Evolutionary conservation across 495 filamentous ascomycete genomes (phyloP).

Genomic region (Lasiosphaeria miniovina): DNA sequence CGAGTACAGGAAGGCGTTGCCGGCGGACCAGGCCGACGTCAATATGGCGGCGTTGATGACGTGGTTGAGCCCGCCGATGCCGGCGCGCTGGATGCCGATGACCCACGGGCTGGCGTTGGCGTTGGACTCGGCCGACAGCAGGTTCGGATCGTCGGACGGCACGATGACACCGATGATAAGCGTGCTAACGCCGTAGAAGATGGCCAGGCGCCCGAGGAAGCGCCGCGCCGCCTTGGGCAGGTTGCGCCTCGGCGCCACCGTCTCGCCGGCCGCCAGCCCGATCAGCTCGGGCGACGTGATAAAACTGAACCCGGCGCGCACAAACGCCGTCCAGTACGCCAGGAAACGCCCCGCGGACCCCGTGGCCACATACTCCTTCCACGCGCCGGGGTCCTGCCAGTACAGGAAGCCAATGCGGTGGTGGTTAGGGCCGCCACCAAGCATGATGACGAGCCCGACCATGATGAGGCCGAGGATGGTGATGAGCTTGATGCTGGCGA

Average conservation of each 20-base stretch:
- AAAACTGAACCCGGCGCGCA: slow-evolving; percentile 48
- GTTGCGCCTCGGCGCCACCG: slow-evolving; percentile 70
- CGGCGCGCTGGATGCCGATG: slow-evolving; percentile 44
- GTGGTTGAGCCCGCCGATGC: slow-evolving; percentile 45
- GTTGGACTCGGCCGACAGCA: slow-evolving; percentile 52
- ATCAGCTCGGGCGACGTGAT: slow-evolving; percentile 50
- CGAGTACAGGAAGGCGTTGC: slow-evolving; percentile 79
- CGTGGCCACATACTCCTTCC: slow-evolving; percentile 53
- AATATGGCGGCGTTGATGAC: slow-evolving; percentile 48
- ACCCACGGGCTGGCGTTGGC: slow-evolving; percentile 65
- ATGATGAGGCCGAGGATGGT: slow-evolving; percentile 68
- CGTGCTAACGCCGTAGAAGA: slow-evolving; percentile 70
- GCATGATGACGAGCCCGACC: slow-evolving; percentile 68
- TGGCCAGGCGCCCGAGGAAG: slow-evolving; percentile 65
- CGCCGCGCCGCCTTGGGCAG: slow-evolving; percentile 70
- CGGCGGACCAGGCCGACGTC: slow-evolving; percentile 53
- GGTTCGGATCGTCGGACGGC: slow-evolving; percentile 50
- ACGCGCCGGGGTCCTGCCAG: slow-evolving; percentile 71
- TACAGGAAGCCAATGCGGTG: slow-evolving; percentile 61
- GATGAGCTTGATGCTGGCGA: slow-evolving; percentile 65
- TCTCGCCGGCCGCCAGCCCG: slow-evolving; percentile 71
- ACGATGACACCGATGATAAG: slow-evolving; percentile 70
- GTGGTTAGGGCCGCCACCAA: slow-evolving; percentile 59
- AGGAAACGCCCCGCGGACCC: slow-evolving; percentile 51
- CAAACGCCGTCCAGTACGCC: slow-evolving; percentile 47